Evolutionary conservation across 2,329 filamentous ascomycete genomes (phyloP).

Genomic region (Paracorniculantispora psalliotae): DNA sequence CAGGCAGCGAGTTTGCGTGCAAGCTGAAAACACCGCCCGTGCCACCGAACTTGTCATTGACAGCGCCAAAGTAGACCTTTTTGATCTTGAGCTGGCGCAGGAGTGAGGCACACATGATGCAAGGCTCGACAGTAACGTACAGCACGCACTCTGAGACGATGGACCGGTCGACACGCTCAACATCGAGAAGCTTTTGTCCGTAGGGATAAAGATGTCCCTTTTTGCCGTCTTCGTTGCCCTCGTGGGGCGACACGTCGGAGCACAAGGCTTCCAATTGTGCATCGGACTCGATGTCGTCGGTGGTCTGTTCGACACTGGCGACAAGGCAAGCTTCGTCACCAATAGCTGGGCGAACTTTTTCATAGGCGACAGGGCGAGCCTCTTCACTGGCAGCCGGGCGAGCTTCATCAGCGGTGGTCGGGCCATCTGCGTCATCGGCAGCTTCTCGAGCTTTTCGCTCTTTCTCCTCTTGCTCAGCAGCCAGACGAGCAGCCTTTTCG

Average conservation of each 20-base stretch:
- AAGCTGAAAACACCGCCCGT: conserved; percentile 90
- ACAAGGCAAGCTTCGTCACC: too few relatives aligned
- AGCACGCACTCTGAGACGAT: conserved; percentile 69
- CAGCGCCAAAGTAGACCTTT: conserved; percentile 89
- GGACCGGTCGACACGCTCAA: conserved; percentile 55
- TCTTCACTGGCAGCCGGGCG: conserved; percentile 20
- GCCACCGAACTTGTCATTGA: conserved; percentile 95
- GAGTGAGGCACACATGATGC: conserved; percentile 96
- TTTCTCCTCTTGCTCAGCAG: too few relatives aligned
- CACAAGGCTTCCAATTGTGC: conserved; percentile 21
- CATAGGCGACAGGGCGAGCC: conserved; percentile 21
- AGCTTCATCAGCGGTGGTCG: too few relatives aligned
- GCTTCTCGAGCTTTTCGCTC: too few relatives aligned
- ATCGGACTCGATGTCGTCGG: too few relatives aligned
- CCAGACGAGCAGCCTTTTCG: conserved; percentile 7
- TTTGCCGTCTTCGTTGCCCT: conserved; percentile 48
- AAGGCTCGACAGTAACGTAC: conserved; percentile 97
- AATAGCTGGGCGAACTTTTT: too few relatives aligned
- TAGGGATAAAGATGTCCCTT: conserved; percentile 57
- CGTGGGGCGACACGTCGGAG: conserved; percentile 27
- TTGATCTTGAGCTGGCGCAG: conserved; percentile 83
- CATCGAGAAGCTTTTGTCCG: conserved; percentile 53
- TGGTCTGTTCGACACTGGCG: too few relatives aligned
- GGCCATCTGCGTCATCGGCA: too few relatives aligned
- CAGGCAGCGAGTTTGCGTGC: conserved; percentile 56